These are phyloP conservation scores for Linderniella brevidens DNA, from an alignment of 257 asterid genomes.

Conservation along the genomic window DNA sequence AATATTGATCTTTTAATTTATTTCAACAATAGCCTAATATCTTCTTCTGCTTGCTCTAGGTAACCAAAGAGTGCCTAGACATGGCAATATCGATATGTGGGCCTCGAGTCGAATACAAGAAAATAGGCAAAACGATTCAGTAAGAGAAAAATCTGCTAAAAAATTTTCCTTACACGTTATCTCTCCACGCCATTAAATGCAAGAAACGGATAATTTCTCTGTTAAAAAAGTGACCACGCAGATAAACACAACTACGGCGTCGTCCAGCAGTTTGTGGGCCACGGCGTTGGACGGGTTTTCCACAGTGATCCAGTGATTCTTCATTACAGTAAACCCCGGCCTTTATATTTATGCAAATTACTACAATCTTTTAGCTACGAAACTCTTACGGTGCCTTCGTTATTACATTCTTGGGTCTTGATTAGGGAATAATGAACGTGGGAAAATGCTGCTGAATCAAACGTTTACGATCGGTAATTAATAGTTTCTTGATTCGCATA, in stretches of 20 bases:
- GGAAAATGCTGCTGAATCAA: constrained; percentile 74
- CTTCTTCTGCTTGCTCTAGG: constrained; percentile 26
- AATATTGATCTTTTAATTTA: neutral
- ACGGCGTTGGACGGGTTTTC: constrained; percentile 87
- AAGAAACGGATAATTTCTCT: constrained; percentile 18
- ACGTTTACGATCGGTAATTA: constrained; percentile 84
- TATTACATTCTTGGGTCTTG: constrained; percentile 3
- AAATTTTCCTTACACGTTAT: neutral
- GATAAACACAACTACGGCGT: constrained; percentile 71
- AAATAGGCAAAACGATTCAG: constrained; percentile 85
- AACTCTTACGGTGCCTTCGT: neutral
- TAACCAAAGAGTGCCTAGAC: constrained; percentile 73
- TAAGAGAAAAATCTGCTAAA: constrained; percentile 25
- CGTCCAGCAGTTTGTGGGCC: constrained; percentile 88
- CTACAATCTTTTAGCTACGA: neutral
- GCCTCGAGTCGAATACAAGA: constrained; percentile 69
- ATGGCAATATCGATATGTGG: constrained; percentile 84
- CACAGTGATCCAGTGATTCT: constrained; percentile 85
- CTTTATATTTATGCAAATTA: constrained; percentile 8
- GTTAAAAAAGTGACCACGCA: constrained; percentile 63
- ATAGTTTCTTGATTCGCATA: constrained; percentile 3
- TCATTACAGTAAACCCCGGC: constrained; percentile 64
- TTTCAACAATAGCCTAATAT: neutral
- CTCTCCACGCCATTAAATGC: too few relatives aligned
- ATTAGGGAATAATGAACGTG: constrained; percentile 63